phyloP scores from a whole-genome alignment of 2,329 filamentous ascomycete genomes.

The Clonostachys chloroleuca region DNA sequence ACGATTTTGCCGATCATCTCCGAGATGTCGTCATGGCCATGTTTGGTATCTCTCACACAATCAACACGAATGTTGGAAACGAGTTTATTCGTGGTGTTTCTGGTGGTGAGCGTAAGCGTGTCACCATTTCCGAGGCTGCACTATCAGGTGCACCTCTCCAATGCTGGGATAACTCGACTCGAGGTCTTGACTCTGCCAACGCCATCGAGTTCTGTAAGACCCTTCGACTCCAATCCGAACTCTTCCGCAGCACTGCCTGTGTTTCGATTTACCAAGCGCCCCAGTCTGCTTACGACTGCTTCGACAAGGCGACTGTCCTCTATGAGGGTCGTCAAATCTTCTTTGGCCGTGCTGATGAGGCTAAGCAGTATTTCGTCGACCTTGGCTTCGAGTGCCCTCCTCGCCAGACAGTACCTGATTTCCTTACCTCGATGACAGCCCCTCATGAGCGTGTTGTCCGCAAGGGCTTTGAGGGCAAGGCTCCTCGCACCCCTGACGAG shows the following conservation, averaged over 20 bases:
- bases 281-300: conserved; percentile 59
- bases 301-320: conserved; percentile 54
- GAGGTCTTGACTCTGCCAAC: conserved; percentile 71
- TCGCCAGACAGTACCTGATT: conserved; percentile 66
- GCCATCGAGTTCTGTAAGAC: conserved; percentile 73
- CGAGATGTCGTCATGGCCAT: conserved; percentile 72
- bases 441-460: conserved; percentile 51
- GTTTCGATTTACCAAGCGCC: conserved; percentile 74
- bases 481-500: conserved; percentile 57
- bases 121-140: conserved; percentile 57
- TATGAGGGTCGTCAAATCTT: conserved; percentile 60
- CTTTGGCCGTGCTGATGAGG: conserved; percentile 55
- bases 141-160: conserved; percentile 57
- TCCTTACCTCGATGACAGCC: conserved; percentile 67
- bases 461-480: conserved; percentile 49
- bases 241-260: conserved; percentile 60
- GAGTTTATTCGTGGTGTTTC: conserved; percentile 72
- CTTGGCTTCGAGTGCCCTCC: conserved; percentile 64
- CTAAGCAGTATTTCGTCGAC: conserved; percentile 61
- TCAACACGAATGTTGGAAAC: conserved; percentile 70
- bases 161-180: conserved; percentile 69
- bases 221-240: conserved; percentile 61
- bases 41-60: conserved; percentile 69
- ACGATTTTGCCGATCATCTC: conserved; percentile 56
- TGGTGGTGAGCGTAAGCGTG: conserved; percentile 68